A percentile compares a stretch with the other conserved stretches of the same genome.
Evolutionary conservation across 345 rosid genomes (phyloP).

Genomic region (Moricandia moricandioides): DNA sequence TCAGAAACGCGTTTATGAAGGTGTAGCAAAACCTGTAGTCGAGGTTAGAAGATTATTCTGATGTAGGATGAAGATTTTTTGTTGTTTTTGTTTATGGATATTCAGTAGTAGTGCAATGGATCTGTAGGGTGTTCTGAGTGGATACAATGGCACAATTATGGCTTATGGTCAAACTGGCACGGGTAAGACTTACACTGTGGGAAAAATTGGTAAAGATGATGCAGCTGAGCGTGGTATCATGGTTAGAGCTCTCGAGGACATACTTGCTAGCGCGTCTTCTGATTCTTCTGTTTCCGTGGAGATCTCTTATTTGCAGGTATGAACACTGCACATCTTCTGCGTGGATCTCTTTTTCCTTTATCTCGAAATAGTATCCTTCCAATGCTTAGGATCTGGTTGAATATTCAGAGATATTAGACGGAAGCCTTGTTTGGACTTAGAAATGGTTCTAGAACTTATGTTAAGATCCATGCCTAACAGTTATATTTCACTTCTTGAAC

Average conservation of each 20-base stretch:
- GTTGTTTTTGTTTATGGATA: neutral
- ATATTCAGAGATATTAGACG: neutral
- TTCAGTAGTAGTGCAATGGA: neutral
- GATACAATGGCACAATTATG: slow-evolving; percentile 96
- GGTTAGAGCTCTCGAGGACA: slow-evolving; percentile 90
- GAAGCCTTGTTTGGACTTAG: neutral
- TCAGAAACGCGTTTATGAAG: slow-evolving; percentile 90
- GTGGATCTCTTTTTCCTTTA: neutral
- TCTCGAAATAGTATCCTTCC: neutral
- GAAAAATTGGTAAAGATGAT: slow-evolving; percentile 78
- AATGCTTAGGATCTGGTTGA: slow-evolving; percentile 9
- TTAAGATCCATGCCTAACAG: neutral
- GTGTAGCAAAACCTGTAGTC: slow-evolving; percentile 86
- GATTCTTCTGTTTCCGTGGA: slow-evolving; percentile 66
- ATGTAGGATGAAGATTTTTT: neutral
- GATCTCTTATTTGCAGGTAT: slow-evolving; percentile 88
- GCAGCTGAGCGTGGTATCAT: slow-evolving; percentile 86
- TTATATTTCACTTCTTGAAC: neutral
- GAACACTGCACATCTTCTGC: slow-evolving; percentile 25
- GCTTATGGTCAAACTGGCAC: slow-evolving; percentile 98
- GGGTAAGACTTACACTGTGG: slow-evolving; percentile 90
- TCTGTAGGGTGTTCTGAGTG: slow-evolving; percentile 83
- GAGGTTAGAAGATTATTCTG: slow-evolving; percentile 50
- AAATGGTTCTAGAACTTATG: neutral
- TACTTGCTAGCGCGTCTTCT: slow-evolving; percentile 45